These are phyloP conservation scores for Petunia secreta DNA, from an alignment of 257 asterid genomes.

Conservation along the genomic window DNA sequence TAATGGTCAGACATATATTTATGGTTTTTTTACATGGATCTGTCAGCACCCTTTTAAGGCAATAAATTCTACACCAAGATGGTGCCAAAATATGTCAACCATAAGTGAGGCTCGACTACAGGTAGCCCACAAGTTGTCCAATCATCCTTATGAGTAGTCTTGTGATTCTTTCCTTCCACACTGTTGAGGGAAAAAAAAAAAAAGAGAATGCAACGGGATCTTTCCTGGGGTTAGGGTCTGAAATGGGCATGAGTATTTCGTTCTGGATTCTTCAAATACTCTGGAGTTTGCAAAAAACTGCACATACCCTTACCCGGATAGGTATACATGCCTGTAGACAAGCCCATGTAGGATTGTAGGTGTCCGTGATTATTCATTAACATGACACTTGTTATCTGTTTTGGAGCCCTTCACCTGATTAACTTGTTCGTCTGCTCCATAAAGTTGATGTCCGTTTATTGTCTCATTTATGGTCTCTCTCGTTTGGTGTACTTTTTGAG, in stretches of 20 bases:
- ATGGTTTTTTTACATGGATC: background rate
- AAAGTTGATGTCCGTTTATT: conserved; percentile 2
- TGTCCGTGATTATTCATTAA: background rate
- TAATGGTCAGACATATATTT: background rate
- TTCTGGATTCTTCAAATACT: background rate
- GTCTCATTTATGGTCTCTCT: background rate
- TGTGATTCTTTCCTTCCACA: background rate
- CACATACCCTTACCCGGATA: background rate
- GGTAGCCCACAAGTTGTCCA: background rate
- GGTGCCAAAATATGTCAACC: background rate
- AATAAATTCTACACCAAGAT: too few species aligned
- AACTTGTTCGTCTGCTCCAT: background rate
- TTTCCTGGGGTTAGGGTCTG: background rate
- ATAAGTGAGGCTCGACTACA: background rate
- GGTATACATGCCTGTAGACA: background rate
- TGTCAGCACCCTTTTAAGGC: background rate
- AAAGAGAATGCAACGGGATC: background rate
- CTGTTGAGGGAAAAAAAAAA: background rate
- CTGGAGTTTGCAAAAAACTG: background rate
- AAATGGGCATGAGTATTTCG: background rate
- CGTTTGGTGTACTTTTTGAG: conserved; percentile 6
- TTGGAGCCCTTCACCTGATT: background rate
- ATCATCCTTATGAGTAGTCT: background rate
- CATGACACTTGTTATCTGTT: background rate
- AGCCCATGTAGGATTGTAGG: background rate